Percentiles rank a stretch among this genome's conserved stretches.
phyloP scores from a whole-genome alignment of 345 rosid species.

The Citrus glauca region DNA sequence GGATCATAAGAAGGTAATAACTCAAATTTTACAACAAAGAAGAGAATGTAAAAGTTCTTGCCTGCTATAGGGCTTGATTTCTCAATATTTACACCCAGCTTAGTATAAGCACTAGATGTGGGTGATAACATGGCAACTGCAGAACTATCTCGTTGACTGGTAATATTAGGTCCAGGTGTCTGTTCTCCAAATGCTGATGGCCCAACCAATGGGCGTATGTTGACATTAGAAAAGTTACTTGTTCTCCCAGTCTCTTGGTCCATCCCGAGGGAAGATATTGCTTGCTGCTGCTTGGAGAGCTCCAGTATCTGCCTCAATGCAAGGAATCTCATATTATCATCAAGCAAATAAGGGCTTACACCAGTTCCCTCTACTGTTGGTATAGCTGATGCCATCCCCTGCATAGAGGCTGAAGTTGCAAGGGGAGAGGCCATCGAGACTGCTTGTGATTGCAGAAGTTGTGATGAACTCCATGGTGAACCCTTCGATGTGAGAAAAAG shows the following conservation, averaged over 20 bases:
- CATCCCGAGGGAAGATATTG: constrained; percentile 24
- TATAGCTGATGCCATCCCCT: constrained; percentile 17
- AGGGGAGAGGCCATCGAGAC: constrained; percentile 19
- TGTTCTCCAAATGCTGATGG: constrained; percentile 21
- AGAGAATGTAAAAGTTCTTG: constrained; percentile 5
- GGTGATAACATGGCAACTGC: constrained; percentile 14
- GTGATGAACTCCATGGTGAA: constrained; percentile 12
- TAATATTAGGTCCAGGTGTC: constrained; percentile 13
- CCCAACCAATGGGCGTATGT: constrained; percentile 20
- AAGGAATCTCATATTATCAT: constrained; percentile 41
- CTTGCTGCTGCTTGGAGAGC: constrained; percentile 38
- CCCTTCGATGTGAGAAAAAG: constrained; percentile 12
- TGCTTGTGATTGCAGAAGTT: constrained; percentile 20
- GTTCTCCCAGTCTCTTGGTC: constrained; percentile 20
- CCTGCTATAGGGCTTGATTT: constrained; percentile 18
- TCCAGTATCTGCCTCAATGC: constrained; percentile 40
- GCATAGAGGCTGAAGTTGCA: constrained; percentile 15
- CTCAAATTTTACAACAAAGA: neutral
- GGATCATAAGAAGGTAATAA: constrained; percentile 10
- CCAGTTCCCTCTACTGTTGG: constrained; percentile 17
- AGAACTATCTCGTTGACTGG: constrained; percentile 16
- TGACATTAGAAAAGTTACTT: constrained; percentile 17
- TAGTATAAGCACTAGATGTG: constrained; percentile 11
- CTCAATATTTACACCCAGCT: constrained; percentile 18
- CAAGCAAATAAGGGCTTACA: constrained; percentile 24